These are phyloP conservation scores for Thyridium curvatum DNA, from an alignment of 2,329 filamentous ascomycete genomes.

Conservation along the genomic window DNA sequence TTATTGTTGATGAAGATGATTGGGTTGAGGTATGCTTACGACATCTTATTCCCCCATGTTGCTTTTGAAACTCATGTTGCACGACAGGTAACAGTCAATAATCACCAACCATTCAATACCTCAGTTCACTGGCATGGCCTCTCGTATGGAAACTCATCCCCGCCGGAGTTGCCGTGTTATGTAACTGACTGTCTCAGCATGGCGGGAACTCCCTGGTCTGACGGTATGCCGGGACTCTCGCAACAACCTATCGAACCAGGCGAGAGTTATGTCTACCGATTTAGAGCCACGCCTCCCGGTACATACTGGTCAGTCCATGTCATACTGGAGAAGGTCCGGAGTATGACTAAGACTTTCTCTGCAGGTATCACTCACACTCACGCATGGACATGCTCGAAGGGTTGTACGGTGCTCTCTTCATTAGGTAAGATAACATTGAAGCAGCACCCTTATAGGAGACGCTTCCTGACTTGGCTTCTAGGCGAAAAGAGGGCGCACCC, in stretches of 20 bases:
- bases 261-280: constrained; percentile 25
- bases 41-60: too few relatives aligned
- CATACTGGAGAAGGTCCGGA: too few relatives aligned
- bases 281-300: constrained; percentile 6
- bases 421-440: background rate
- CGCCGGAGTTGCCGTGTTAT: too few relatives aligned
- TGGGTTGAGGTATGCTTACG: constrained; percentile 9
- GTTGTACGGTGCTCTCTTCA: constrained; percentile 6
- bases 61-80: too few relatives aligned
- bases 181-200: too few relatives aligned
- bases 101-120: constrained; percentile 19
- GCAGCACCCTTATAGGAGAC: too few relatives aligned
- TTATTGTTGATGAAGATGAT: constrained; percentile 9
- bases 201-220: constrained; percentile 30
- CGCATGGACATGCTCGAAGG: constrained; percentile 5
- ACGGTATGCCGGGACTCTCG: constrained; percentile 36
- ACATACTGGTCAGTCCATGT: constrained; percentile 3
- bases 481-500: too few relatives aligned
- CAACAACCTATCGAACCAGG: constrained; percentile 31
- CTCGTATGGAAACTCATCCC: too few relatives aligned
- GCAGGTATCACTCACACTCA: constrained; percentile 1
- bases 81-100: constrained; percentile 12
- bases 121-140: constrained; percentile 21
- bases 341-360: too few relatives aligned
- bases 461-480: too few relatives aligned